A percentile compares a stretch with the other conserved stretches of the same genome.
Conservation (phyloP, 2,329 filamentous ascomycete genomes). For the Escovopsis weberi region DNA sequence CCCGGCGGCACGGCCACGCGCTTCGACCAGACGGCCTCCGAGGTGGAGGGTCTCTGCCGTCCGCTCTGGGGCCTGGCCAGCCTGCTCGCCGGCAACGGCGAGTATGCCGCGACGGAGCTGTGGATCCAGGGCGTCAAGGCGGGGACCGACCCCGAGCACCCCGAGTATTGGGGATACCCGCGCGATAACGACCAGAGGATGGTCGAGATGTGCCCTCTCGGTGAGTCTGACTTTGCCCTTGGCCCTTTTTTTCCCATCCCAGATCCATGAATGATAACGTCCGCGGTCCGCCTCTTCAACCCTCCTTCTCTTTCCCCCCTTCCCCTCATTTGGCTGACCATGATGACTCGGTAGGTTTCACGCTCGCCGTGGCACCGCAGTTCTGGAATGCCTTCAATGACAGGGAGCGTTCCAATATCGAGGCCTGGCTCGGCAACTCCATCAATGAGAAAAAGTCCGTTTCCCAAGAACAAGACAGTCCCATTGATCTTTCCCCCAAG, state of each 20-base stretch:
- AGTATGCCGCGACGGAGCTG: slow-evolving; percentile 43
- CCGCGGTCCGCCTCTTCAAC: no score
- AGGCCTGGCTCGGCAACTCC: slow-evolving; percentile 56
- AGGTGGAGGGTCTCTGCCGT: slow-evolving; percentile 61
- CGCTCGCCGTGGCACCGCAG: slow-evolving; percentile 51
- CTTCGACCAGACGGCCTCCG: slow-evolving; percentile 64
- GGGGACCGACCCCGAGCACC: slow-evolving; percentile 53
- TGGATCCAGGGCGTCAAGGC: slow-evolving; percentile 54
- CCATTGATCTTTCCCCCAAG: no score
- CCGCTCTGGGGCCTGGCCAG: slow-evolving; percentile 64
- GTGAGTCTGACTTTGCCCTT: slow-evolving; percentile 12
- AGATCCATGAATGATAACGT: neutral
- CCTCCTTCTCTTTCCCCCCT: no score
- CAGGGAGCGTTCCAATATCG: slow-evolving; percentile 49
- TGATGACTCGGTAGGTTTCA: slow-evolving; percentile 39
- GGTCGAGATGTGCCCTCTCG: slow-evolving; percentile 74
- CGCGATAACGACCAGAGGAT: slow-evolving; percentile 49
- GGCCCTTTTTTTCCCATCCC: no score
- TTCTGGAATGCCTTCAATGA: slow-evolving; percentile 53
- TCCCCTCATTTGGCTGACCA: no score
- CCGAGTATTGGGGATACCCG: slow-evolving; percentile 66
- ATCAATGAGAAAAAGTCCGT: slow-evolving; percentile 62
- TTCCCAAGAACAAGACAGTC: no score
- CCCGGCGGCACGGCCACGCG: slow-evolving; percentile 57
- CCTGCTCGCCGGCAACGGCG: slow-evolving; percentile 51